Conservation (phyloP, 805 yeast genomes). For the Suhomyces sp. region DNA sequence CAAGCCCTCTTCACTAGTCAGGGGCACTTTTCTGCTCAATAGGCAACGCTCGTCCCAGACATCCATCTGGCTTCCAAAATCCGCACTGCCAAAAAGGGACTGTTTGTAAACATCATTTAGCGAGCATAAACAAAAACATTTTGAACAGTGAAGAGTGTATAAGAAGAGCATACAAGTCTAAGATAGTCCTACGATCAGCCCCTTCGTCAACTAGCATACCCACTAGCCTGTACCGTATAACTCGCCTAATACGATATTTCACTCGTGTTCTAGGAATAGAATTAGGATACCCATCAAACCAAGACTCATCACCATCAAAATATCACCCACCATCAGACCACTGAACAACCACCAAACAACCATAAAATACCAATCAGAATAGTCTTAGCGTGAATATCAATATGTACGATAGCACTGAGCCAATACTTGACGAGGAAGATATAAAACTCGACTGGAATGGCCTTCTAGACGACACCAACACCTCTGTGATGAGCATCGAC, state of each 20-base stretch:
- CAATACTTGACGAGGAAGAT: constrained; percentile 14
- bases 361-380: background rate
- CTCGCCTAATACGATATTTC: background rate
- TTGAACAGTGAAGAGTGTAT: background rate
- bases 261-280: background rate
- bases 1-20: background rate
- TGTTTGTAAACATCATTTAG: constrained; percentile 1
- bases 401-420: background rate
- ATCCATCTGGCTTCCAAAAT: background rate
- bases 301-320: background rate
- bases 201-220: background rate
- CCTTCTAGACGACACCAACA: constrained; percentile 8
- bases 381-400: background rate
- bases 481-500: constrained; percentile 1
- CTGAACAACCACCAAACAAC: too few relatives aligned
- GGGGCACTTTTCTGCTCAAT: background rate
- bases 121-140: constrained; percentile 4
- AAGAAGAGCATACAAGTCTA: background rate
- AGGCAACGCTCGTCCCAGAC: background rate
- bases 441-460: constrained; percentile 18
- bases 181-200: background rate
- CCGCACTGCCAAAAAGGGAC: constrained; percentile 1
- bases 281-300: background rate
- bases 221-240: background rate
- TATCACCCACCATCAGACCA: background rate